Percentiles rank a stretch among this genome's conserved stretches.
Evolutionary conservation across 495 filamentous ascomycete species (phyloP).

Genomic region (Lindgomyces ingoldianus): DNA sequence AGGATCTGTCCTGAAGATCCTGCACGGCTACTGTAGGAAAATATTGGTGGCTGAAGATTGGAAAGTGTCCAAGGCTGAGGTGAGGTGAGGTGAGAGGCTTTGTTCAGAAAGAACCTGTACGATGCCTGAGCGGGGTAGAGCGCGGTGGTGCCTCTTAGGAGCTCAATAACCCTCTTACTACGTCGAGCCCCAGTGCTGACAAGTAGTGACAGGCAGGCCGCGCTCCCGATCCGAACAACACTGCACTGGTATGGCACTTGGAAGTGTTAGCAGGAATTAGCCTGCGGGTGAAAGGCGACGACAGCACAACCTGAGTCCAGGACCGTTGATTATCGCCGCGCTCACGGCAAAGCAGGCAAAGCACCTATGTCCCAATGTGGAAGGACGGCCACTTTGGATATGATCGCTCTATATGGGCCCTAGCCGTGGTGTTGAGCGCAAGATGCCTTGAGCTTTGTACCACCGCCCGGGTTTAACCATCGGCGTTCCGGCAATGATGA

Average conservation of each 20-base stretch:
- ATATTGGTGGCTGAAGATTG: constrained; percentile 34
- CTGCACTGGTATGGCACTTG: neutral
- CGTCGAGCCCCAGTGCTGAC: neutral
- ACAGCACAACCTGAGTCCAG: neutral
- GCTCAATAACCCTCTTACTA: too few species aligned
- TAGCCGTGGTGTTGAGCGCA: neutral
- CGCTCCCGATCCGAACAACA: neutral
- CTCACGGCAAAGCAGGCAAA: neutral
- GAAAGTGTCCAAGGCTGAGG: constrained; percentile 22
- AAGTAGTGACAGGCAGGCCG: constrained; percentile 4
- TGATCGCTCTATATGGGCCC: constrained; percentile 2
- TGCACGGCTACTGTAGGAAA: constrained; percentile 36
- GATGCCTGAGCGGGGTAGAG: constrained; percentile 9
- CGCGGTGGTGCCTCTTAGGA: too few species aligned
- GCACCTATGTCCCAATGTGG: constrained; percentile 1
- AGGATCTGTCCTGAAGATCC: constrained; percentile 32
- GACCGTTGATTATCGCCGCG: neutral
- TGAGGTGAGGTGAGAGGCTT: constrained; percentile 6
- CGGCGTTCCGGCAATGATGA: constrained; percentile 1
- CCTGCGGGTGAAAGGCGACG: constrained; percentile 6
- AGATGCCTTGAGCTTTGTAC: neutral
- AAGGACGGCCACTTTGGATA: constrained; percentile 13
- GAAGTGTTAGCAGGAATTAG: constrained; percentile 8
- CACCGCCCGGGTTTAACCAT: constrained; percentile 9
- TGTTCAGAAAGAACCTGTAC: neutral